These are phyloP conservation scores for Primulina eburnea DNA, from an alignment of 257 asterid genomes.

Conservation along the genomic window DNA sequence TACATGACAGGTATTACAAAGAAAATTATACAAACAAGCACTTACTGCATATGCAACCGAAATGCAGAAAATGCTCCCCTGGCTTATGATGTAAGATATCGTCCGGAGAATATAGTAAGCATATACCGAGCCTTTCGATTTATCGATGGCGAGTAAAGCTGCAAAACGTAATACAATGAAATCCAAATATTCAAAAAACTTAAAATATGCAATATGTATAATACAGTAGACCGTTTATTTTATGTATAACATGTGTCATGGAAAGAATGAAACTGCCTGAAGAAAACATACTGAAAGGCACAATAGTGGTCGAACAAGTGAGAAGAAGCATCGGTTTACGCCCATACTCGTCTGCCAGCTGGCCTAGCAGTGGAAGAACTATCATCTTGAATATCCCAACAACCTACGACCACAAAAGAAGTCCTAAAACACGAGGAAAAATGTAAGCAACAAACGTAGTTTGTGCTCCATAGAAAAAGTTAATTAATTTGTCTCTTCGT, in stretches of 20 bases:
- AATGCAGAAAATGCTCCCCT: slow-evolving; percentile 93
- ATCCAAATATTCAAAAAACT: slow-evolving; percentile 10
- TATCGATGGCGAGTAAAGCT: slow-evolving; percentile 75
- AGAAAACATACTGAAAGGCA: slow-evolving; percentile 69
- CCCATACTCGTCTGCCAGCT: slow-evolving; percentile 88
- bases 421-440: slow-evolving; percentile 10
- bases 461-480: neutral
- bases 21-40: neutral
- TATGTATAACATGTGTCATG: neutral
- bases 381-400: slow-evolving; percentile 90
- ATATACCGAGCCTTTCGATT: slow-evolving; percentile 75
- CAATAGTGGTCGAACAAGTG: slow-evolving; percentile 69
- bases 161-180: slow-evolving; percentile 27
- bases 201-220: neutral
- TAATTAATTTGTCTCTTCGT: too few relatives aligned
- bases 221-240: neutral
- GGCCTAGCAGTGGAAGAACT: slow-evolving; percentile 82
- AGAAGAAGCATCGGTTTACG: slow-evolving; percentile 86
- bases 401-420: slow-evolving; percentile 41
- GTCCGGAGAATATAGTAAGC: slow-evolving; percentile 73
- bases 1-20: too few relatives aligned
- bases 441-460: neutral
- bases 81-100: slow-evolving; percentile 69
- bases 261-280: slow-evolving; percentile 7
- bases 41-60: slow-evolving; percentile 89